phyloP scores from a whole-genome alignment of 1,139 yeast species.

The Candida mesenterica region DNA sequence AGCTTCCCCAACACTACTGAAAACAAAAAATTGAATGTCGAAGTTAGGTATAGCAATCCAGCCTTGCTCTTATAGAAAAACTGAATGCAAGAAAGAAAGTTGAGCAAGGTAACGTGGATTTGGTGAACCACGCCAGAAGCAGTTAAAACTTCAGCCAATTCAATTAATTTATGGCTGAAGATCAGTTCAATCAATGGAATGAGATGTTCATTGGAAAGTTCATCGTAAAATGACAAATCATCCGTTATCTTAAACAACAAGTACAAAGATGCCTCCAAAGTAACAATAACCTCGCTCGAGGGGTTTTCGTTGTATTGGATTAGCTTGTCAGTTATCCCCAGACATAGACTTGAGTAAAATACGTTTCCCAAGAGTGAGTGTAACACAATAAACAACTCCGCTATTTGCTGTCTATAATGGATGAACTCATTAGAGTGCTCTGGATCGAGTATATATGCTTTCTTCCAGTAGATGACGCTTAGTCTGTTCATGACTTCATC shows the following conservation, averaged over 20 bases:
- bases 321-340: slow-evolving; percentile 8
- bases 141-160: slow-evolving; percentile 14
- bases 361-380: slow-evolving; percentile 63
- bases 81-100: slow-evolving; percentile 52
- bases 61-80: slow-evolving; percentile 47
- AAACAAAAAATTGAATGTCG: slow-evolving; percentile 50
- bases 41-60: slow-evolving; percentile 41
- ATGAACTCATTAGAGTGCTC: slow-evolving; percentile 47
- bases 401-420: slow-evolving; percentile 67
- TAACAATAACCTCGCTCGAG: slow-evolving; percentile 15
- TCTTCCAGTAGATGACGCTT: slow-evolving; percentile 60
- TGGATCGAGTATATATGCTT: slow-evolving; percentile 41
- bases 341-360: slow-evolving; percentile 33
- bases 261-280: slow-evolving; percentile 69
- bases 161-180: slow-evolving; percentile 27
- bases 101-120: slow-evolving; percentile 39
- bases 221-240: slow-evolving; percentile 47
- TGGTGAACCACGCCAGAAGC: slow-evolving; percentile 5
- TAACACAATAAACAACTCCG: slow-evolving; percentile 70
- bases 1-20: slow-evolving; percentile 27
- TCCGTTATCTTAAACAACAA: slow-evolving; percentile 55
- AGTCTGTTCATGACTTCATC: slow-evolving; percentile 42
- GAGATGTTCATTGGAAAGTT: slow-evolving; percentile 24
- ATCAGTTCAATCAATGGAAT: slow-evolving; percentile 27
- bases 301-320: slow-evolving; percentile 5